Conservation (phyloP, 2,329 filamentous ascomycete genomes). For the Alternaria consortialis region DNA sequence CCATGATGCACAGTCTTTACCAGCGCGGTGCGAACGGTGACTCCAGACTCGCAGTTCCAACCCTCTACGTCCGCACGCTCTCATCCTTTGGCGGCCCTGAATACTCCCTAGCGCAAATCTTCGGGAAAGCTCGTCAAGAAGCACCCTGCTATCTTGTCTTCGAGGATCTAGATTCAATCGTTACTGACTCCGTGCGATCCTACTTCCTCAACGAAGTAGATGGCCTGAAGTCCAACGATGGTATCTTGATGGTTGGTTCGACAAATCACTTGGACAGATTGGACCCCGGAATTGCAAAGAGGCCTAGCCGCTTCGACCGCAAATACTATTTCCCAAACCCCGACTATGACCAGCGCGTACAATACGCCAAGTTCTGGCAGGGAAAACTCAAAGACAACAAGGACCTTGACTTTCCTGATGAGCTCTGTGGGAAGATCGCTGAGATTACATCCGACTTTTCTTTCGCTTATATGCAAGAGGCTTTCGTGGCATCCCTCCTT, state of each 20-base stretch:
- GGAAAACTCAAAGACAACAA: slow-evolving; percentile 50
- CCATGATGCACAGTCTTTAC: slow-evolving; percentile 72
- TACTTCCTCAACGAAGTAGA: slow-evolving; percentile 80
- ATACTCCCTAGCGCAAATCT: slow-evolving; percentile 51
- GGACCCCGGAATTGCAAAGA: slow-evolving; percentile 68
- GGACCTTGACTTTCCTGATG: slow-evolving; percentile 53
- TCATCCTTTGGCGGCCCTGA: slow-evolving; percentile 62
- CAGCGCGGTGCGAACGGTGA: slow-evolving; percentile 53
- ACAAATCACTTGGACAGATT: slow-evolving; percentile 72
- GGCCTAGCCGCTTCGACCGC: slow-evolving; percentile 58
- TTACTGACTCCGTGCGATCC: slow-evolving; percentile 67
- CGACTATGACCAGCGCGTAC: slow-evolving; percentile 47
- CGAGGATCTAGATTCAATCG: slow-evolving; percentile 74
- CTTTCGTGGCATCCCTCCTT: slow-evolving; percentile 53
- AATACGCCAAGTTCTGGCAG: slow-evolving; percentile 58
- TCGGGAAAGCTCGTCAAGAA: slow-evolving; percentile 65
- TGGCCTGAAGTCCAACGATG: slow-evolving; percentile 73
- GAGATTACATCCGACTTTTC: slow-evolving; percentile 56
- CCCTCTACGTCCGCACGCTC: slow-evolving; percentile 63
- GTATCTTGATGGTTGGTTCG: slow-evolving; percentile 73
- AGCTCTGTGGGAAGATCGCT: slow-evolving; percentile 52
- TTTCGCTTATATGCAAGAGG: slow-evolving; percentile 59
- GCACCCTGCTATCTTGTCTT: slow-evolving; percentile 76
- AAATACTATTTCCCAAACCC: slow-evolving; percentile 59
- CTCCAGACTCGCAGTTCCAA: slow-evolving; percentile 60